These are phyloP conservation scores for Paramecium primaurelia DNA, from an alignment of 73 alveolate species.

Conservation along the genomic window DNA sequence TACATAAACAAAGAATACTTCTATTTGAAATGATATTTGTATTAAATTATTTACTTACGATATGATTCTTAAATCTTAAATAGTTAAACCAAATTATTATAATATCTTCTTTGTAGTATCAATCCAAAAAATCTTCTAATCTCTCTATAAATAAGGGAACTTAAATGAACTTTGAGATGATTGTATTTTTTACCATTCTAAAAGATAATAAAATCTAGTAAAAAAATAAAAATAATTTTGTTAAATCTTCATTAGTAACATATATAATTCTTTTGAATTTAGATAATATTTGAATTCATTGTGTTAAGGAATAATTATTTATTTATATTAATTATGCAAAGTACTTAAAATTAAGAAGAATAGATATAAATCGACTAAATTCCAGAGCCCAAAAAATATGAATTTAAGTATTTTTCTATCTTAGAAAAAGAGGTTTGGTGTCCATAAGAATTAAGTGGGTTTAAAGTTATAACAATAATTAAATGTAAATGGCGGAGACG, in stretches of 20 bases:
- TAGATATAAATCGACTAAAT: background rate
- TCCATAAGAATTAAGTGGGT: background rate
- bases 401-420: background rate
- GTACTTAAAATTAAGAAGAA: background rate
- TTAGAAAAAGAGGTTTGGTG: background rate
- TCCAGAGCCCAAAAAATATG: background rate
- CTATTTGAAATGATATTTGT: background rate
- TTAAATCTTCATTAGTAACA: background rate
- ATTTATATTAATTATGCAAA: background rate
- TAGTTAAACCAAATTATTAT: background rate
- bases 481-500: constrained; percentile 30
- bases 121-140: background rate
- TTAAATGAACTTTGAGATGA: background rate
- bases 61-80: background rate
- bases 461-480: background rate
- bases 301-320: background rate
- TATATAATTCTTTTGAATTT: background rate
- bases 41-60: background rate
- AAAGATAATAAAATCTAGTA: too few species aligned
- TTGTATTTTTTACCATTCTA: background rate
- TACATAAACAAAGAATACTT: background rate
- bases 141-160: background rate
- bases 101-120: background rate
- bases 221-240: too few species aligned
- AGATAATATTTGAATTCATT: background rate